phyloP scores from a whole-genome alignment of 192 early-diverging fungal genomes.

The Coemansia sp. region DNA sequence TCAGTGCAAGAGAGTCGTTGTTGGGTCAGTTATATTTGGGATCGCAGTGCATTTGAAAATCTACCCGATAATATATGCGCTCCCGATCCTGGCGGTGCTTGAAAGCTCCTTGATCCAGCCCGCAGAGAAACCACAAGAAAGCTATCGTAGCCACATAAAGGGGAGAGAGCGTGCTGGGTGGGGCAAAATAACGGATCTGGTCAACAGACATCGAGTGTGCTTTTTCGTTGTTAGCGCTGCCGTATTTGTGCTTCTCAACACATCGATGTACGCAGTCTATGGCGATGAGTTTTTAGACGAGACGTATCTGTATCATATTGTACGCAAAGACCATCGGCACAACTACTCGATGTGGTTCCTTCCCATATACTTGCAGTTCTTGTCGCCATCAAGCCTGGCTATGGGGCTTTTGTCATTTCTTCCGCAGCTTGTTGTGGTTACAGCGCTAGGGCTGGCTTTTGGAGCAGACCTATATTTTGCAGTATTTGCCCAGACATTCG shows the following conservation, averaged over 20 bases:
- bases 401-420: slow-evolving; percentile 77
- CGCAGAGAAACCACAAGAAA: slow-evolving; percentile 6
- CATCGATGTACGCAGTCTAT: slow-evolving; percentile 74
- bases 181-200: slow-evolving; percentile 28
- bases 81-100: slow-evolving; percentile 75
- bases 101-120: slow-evolving; percentile 17
- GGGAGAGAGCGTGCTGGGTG: neutral
- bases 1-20: slow-evolving; percentile 51
- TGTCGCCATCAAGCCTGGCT: slow-evolving; percentile 48
- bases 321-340: slow-evolving; percentile 96
- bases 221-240: slow-evolving; percentile 66
- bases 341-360: slow-evolving; percentile 99
- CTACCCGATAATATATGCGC: slow-evolving; percentile 93
- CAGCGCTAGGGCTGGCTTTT: slow-evolving; percentile 67
- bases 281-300: slow-evolving; percentile 85
- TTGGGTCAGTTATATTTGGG: slow-evolving; percentile 75
- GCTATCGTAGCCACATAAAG: neutral
- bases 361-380: slow-evolving; percentile 82
- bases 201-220: slow-evolving; percentile 58
- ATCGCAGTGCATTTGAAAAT: slow-evolving; percentile 96
- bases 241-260: slow-evolving; percentile 63
- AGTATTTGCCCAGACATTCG: slow-evolving; percentile 91
- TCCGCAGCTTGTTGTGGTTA: slow-evolving; percentile 75
- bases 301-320: slow-evolving; percentile 92
- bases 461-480: slow-evolving; percentile 85